Base-by-base conservation (phyloP, 768 basidiomycete species). In the Daedaleopsis sinensis region DNA sequence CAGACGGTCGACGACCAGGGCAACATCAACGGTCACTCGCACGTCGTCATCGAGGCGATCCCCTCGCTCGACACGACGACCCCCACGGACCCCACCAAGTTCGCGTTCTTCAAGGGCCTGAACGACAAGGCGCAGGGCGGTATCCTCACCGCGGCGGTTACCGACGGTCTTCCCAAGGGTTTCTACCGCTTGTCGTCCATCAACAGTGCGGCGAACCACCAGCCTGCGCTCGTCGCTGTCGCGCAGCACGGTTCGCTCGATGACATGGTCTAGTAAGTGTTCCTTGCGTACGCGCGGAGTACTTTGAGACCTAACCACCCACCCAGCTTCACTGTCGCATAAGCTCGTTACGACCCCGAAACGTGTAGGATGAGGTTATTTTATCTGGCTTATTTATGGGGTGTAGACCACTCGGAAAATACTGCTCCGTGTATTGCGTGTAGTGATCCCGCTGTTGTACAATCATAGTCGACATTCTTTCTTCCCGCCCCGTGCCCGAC, bases 71-170 rank as follows among this genome's bases (percentile, higher is more conserved):
- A 73, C 39, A 77, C 83, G 64, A 83, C 85, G 13, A 75, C 71
- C 1, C 78, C 83, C 1, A 78, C 77, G 15, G 72, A 88, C 71
- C 80, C 84, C 16, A 76, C 67, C 27, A 70, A 75, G 50, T 89
- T 89, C 58, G 80, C 80, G 12, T 88, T 84, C 73, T 89, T 89
- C 79, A 80, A 77, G 69, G 79, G 78, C 42, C 61, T 88, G 66
- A 86, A 84, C 68, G 67, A 60, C 11, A 76, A 77, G 1, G 78
- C 83, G 15, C 72, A 72, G 37, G 72, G 67, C 56, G 87, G 86
- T 3, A 46, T 78, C 11, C 74, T 87, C 6, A 72, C 78, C 42
- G 76, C 80, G 19, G 75, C 73, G 23, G 82, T 89, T 58, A 74
- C 77, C 1, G 79, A 75, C 32, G 88, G 88, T 50, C 77, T 89